Base-by-base conservation (phyloP, 208 protist species). In the Trypanosoma lewisi region DNA sequence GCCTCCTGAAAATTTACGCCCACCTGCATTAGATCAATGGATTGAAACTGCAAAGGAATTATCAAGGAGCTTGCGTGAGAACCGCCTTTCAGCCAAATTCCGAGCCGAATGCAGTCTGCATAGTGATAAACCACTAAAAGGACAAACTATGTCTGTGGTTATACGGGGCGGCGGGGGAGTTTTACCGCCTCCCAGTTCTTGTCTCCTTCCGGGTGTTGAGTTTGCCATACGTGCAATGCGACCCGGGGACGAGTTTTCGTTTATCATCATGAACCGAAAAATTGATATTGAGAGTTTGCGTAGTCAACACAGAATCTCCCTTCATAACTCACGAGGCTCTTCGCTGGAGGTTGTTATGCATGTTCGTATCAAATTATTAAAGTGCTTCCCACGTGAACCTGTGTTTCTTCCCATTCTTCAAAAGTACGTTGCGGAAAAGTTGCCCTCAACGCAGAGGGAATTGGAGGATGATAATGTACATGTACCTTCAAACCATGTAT, bases 41-140 rank as follows among this genome's bases (percentile, higher is more conserved):
- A 9, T 25, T 42, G 17, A 16, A 27, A 25, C 16, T 23, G 58
- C 47, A 33, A 39, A 45, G 6, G 31, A 54, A 12, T 33, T 70
- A 19, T 56, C 64, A 25, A 27, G 28, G 19, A 71, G 50, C 48
- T 49, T 71, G 17, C 57, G 66, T 31, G 66, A 71, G 33, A 71
- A 59, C 45, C 66, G 66, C 11, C n/a, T 64, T 31, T 58, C 50
- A 1, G 23, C 66, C 30, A 45, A 5, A 12, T 52, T 25, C n/a
- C 5, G 44, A 51, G 34, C 9, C 1, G 31, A 55, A 30, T n/a
- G 9, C 11, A 49, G 8, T 31, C 1, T 23, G 17, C 23, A 4
- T 5, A 49, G 19, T 1, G 54, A 45, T 9, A 49, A 31, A 34
- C 39, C 11, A 19, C 9, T 23, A 28, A 7, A 19, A 30, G 1